Percentiles rank a stretch among this genome's conserved stretches.
Evolutionary conservation across 2,329 filamentous ascomycete species (phyloP).

Genomic region (Cucurbitaria berberidis): DNA sequence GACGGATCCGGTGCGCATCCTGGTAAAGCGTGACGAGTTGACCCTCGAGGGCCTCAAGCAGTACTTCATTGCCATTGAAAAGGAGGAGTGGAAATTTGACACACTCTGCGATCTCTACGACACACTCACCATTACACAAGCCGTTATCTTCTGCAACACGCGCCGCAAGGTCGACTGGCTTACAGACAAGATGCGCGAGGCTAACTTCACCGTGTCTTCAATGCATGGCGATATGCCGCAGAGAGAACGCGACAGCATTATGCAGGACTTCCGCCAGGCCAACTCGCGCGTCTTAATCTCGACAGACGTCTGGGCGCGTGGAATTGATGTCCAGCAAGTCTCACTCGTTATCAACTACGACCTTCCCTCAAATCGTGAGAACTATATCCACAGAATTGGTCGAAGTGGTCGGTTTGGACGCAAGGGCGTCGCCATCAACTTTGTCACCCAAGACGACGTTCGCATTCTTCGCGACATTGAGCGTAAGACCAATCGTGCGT

Average conservation of each 20-base stretch:
- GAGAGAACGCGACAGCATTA: constrained; percentile 96
- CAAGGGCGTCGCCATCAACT: constrained; percentile 99
- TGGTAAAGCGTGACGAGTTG: constrained; percentile 98
- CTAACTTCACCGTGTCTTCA: constrained; percentile 96
- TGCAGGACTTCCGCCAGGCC: constrained; percentile 98
- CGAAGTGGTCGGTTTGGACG: constrained; percentile 93
- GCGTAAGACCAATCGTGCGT: constrained; percentile 59
- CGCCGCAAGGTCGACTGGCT: constrained; percentile 99
- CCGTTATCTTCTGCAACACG: constrained; percentile 99
- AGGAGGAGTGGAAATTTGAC: constrained; percentile 99
- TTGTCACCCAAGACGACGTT: constrained; percentile 97
- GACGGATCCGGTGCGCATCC: constrained; percentile 94
- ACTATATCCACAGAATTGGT: constrained; percentile 99
- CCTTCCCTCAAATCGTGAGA: constrained; percentile 96
- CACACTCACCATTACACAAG: constrained; percentile 96
- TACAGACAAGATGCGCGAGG: constrained; percentile 98
- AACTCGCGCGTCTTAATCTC: constrained; percentile 96
- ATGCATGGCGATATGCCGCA: constrained; percentile 99
- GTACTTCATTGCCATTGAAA: constrained; percentile 99
- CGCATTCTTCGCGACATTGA: constrained; percentile 97
- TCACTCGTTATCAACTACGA: constrained; percentile 99
- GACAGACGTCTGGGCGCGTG: constrained; percentile 96
- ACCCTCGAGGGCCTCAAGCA: constrained; percentile 97
- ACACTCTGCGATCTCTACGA: constrained; percentile 99
- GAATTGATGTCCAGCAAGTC: constrained; percentile 98